Conservation (phyloP, 2,329 filamentous ascomycete genomes). For the Hawksworthiomyces lignivorus region DNA sequence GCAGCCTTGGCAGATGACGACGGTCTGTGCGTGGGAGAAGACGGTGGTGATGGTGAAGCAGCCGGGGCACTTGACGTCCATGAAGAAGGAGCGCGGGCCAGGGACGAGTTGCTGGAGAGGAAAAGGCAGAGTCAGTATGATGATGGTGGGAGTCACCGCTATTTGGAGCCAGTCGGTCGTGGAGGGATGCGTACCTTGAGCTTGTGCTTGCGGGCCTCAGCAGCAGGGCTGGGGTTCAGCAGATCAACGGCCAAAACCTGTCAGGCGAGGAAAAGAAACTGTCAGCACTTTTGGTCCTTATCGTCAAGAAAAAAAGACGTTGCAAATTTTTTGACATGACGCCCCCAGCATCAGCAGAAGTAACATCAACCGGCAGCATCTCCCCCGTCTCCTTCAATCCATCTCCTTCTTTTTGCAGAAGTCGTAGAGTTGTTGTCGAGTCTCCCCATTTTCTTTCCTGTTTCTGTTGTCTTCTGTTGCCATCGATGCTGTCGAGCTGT, state of each 20-base stretch:
- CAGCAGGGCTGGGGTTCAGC: conserved; percentile 94
- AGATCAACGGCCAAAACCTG: conserved; percentile 99
- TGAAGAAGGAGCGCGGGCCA: conserved; percentile 98
- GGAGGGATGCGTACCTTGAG: conserved; percentile 68
- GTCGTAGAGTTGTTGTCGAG: no score
- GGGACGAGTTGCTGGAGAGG: conserved; percentile 74
- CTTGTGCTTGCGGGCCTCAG: conserved; percentile 99
- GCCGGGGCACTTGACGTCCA: conserved; percentile 99
- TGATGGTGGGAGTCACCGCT: no score
- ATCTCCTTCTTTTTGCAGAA: no score
- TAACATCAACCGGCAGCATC: conserved; percentile 4
- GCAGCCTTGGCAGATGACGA: conserved; percentile 99
- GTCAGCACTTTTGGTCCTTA: conserved; percentile 36
- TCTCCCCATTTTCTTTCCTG: no score
- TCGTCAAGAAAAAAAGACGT: no score
- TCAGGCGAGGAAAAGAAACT: conserved; percentile 20
- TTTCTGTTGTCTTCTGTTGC: no score
- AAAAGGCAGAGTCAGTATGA: not conserved
- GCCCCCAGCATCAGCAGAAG: not conserved
- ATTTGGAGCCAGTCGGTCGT: no score
- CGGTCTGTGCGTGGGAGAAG: conserved; percentile 99
- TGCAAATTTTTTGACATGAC: no score
- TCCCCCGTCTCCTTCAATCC: no score
- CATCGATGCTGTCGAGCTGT: no score
- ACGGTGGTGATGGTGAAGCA: conserved; percentile 99